Evolutionary conservation across 2,329 filamentous ascomycete genomes (phyloP).

Genomic region (Trichoderma sp.): DNA sequence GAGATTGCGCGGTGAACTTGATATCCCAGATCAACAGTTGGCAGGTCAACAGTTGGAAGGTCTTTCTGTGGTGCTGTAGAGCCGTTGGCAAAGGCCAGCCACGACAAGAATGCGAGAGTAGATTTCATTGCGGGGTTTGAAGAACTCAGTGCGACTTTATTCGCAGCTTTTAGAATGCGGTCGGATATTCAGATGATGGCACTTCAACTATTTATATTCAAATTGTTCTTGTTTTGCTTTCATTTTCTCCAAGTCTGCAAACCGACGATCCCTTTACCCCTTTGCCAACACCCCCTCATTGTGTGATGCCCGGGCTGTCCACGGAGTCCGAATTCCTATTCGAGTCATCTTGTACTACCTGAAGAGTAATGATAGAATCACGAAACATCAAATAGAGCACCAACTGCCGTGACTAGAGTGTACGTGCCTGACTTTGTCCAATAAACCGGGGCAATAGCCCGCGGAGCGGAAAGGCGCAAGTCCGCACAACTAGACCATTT

Average conservation of each 20-base stretch:
- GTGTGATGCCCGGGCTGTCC: neutral
- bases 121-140: neutral
- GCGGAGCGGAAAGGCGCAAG: neutral
- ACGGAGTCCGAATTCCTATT: neutral
- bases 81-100: neutral
- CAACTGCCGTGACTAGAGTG: neutral
- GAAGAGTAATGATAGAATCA: neutral
- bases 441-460: neutral
- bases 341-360: neutral
- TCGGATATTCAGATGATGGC: too few relatives aligned
- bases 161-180: neutral
- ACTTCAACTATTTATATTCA: neutral
- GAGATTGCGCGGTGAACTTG: slow-evolving; percentile 27
- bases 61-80: neutral
- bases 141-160: neutral
- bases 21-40: slow-evolving; percentile 24
- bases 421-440: neutral
- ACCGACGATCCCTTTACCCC: neutral
- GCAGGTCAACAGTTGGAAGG: slow-evolving; percentile 13
- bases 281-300: neutral
- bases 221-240: neutral
- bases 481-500: neutral
- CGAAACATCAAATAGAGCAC: too few relatives aligned
- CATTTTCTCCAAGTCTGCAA: neutral
- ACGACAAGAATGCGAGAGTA: neutral